phyloP scores from a whole-genome alignment of 164 flowering plant species.

The Litsea cubeba region DNA sequence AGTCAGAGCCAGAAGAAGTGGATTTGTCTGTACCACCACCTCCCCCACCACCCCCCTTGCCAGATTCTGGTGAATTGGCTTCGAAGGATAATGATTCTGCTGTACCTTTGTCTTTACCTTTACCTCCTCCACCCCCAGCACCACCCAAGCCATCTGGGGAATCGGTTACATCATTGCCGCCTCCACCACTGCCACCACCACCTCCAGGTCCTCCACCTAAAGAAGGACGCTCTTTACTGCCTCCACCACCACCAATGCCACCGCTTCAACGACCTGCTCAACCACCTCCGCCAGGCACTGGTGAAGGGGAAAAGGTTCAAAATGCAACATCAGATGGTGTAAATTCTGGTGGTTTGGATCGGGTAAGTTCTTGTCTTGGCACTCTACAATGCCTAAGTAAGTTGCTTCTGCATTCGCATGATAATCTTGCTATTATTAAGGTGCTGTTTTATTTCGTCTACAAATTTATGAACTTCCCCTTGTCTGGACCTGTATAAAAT shows the following conservation, averaged over 20 bases:
- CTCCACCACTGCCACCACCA: constrained; percentile 78
- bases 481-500: neutral
- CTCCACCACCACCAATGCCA: constrained; percentile 47
- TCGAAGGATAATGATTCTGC: constrained; percentile 44
- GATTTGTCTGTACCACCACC: constrained; percentile 70
- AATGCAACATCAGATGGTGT: constrained; percentile 33
- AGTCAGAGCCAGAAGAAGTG: constrained; percentile 57
- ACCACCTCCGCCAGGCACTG: constrained; percentile 74
- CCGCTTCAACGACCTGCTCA: constrained; percentile 42
- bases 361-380: constrained; percentile 28
- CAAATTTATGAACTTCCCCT: neutral
- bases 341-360: constrained; percentile 30
- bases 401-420: too few relatives aligned
- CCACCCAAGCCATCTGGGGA: constrained; percentile 54
- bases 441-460: neutral
- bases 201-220: constrained; percentile 77
- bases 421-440: too few relatives aligned
- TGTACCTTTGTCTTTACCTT: constrained; percentile 60
- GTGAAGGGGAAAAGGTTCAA: constrained; percentile 36
- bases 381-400: neutral
- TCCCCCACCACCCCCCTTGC: constrained; percentile 74
- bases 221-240: constrained; percentile 46
- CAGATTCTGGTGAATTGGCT: constrained; percentile 39
- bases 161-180: constrained; percentile 43
- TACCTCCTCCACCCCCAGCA: constrained; percentile 74